Conservation (phyloP, 2,329 filamentous ascomycete species). For the Trematosphaeria pertusa region DNA sequence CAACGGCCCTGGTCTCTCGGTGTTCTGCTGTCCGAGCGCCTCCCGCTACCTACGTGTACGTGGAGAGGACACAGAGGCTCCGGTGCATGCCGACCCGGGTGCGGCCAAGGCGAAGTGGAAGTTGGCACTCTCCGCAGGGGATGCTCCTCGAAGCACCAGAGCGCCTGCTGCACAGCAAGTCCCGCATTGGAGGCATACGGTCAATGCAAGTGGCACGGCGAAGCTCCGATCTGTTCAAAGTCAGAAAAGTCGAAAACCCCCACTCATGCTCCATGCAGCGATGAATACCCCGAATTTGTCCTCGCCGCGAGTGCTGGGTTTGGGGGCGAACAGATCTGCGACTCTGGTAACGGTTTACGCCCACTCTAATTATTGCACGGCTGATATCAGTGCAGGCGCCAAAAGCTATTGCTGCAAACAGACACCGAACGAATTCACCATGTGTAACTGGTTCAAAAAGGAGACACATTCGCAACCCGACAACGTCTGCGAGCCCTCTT, state of each 20-base stretch:
- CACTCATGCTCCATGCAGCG: neutral
- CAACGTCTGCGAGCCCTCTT: slow-evolving; percentile 2
- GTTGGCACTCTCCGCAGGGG: neutral
- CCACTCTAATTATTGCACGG: neutral
- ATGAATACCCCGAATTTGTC: neutral
- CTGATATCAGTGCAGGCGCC: slow-evolving; percentile 1
- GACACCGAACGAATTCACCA: neutral
- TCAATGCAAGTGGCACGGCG: neutral
- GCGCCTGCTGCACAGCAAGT: neutral
- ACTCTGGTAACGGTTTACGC: neutral
- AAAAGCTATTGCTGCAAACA: slow-evolving; percentile 1
- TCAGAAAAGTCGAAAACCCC: too few relatives aligned
- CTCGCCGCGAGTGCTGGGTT: neutral
- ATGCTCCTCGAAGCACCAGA: neutral
- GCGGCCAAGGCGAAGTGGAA: neutral
- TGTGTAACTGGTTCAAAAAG: slow-evolving; percentile 1
- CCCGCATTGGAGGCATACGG: neutral
- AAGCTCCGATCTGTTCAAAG: neutral
- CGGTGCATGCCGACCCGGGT: neutral
- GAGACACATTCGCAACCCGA: neutral
- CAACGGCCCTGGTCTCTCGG: neutral
- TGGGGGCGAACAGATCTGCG: slow-evolving; percentile 2
- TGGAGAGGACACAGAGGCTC: neutral
- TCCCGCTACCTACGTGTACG: neutral
- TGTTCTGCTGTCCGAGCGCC: slow-evolving; percentile 2